These are phyloP conservation scores for Solanum pimpinellifolium DNA, from an alignment of 257 asterid species.

Conservation along the genomic window DNA sequence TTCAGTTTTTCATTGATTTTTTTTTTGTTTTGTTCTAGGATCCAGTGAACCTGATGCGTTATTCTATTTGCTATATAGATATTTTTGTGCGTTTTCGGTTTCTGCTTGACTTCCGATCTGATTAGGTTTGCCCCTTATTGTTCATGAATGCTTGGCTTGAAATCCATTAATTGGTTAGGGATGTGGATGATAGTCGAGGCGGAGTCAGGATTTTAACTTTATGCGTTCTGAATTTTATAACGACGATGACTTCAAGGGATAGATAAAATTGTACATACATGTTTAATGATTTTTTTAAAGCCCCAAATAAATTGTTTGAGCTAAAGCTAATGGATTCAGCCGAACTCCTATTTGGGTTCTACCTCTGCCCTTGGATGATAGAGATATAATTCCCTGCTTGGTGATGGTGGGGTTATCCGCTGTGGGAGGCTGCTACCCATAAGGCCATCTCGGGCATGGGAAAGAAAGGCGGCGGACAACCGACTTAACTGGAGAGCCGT, in stretches of 20 bases:
- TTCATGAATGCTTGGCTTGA: not conserved
- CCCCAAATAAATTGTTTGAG: not conserved
- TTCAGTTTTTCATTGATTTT: not conserved
- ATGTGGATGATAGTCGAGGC: not conserved
- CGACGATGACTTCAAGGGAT: not conserved
- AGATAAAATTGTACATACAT: not conserved
- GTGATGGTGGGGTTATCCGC: not conserved
- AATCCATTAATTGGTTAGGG: not conserved
- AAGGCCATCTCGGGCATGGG: too few species aligned
- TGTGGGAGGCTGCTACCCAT: too few species aligned
- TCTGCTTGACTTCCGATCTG: not conserved
- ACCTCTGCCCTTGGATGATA: not conserved
- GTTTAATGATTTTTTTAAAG: not conserved
- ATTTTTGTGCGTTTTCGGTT: not conserved
- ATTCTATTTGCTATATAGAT: not conserved
- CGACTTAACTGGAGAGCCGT: too few species aligned
- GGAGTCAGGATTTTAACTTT: not conserved
- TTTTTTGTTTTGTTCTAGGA: constrained; percentile 6
- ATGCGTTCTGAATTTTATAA: not conserved
- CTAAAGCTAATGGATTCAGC: not conserved
- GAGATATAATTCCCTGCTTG: not conserved
- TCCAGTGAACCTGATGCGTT: constrained; percentile 8
- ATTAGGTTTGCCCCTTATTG: not conserved
- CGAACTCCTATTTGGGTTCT: not conserved
- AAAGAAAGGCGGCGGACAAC: too few species aligned